Conservation (phyloP, 208 protist genomes). For the Sergeia podlipaevii region DNA sequence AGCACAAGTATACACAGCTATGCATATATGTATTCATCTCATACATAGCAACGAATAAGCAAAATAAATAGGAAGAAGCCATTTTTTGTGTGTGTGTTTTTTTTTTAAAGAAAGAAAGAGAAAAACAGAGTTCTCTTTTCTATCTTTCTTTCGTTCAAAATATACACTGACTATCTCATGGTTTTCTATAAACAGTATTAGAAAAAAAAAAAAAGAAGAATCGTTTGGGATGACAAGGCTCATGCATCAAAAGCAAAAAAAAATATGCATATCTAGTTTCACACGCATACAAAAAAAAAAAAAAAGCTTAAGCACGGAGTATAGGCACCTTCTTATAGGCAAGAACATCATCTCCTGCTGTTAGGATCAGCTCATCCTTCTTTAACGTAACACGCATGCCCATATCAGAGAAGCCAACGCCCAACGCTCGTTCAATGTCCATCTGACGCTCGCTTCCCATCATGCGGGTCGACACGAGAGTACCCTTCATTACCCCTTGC, state of each 20-base stretch:
- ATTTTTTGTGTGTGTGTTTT: not conserved
- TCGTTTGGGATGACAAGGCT: not conserved
- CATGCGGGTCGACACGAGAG: constrained; percentile 31
- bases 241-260: constrained; percentile 4
- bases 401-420: constrained; percentile 20
- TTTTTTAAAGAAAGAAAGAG: not conserved
- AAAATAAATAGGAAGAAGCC: not conserved
- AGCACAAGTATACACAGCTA: too few species aligned
- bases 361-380: constrained; percentile 24
- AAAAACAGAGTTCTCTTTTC: too few species aligned
- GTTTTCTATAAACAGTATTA: constrained; percentile 1
- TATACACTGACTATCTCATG: constrained; percentile 3
- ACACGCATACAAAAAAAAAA: not conserved
- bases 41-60: not conserved
- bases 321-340: too few species aligned
- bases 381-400: constrained; percentile 28
- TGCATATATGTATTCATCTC: too few species aligned
- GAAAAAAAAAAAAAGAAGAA: constrained; percentile 18
- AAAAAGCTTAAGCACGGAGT: not conserved
- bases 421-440: constrained; percentile 37
- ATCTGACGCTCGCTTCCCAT: constrained; percentile 25
- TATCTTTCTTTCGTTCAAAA: too few species aligned
- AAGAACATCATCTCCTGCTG: too few species aligned
- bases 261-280: not conserved
- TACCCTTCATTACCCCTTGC: constrained; percentile 31